phyloP scores from a whole-genome alignment of 2,329 filamentous ascomycete genomes.

The Phyllosticta citriasiana region DNA sequence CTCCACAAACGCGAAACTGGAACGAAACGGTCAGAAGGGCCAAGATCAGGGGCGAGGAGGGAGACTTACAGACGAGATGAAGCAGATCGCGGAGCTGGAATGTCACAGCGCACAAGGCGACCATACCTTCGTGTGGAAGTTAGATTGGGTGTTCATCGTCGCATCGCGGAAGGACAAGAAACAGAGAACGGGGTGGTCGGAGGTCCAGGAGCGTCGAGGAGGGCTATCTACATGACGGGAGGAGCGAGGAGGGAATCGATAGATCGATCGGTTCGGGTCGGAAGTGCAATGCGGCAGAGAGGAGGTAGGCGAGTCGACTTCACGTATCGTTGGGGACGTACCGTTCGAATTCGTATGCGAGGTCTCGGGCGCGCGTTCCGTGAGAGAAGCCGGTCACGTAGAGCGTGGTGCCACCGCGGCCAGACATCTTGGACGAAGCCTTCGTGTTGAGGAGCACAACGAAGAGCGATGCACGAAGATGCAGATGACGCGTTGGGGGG shows the following conservation, averaged over 20 bases:
- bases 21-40: conserved; percentile 13
- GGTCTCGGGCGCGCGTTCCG: conserved; percentile 95
- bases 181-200: conserved; percentile 11
- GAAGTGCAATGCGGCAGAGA: conserved; percentile 16
- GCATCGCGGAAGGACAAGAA: conserved; percentile 12
- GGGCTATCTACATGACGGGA: conserved; percentile 19
- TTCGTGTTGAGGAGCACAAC: neutral
- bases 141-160: conserved; percentile 20
- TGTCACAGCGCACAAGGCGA: conserved; percentile 94
- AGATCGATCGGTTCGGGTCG: conserved; percentile 25
- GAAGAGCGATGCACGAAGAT: conserved; percentile 9
- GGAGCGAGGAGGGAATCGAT: conserved; percentile 13
- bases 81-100: conserved; percentile 88
- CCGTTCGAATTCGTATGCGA: conserved; percentile 99
- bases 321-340: conserved; percentile 60
- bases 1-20: conserved; percentile 92
- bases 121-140: conserved; percentile 67
- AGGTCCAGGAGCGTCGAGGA: conserved; percentile 12
- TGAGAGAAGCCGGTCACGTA: conserved; percentile 99
- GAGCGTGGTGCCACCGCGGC: conserved; percentile 75
- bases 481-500: conserved; percentile 6
- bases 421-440: conserved; percentile 58
- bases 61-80: conserved; percentile 83
- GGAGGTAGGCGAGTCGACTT: conserved; percentile 20
- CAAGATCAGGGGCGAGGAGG: conserved; percentile 4